Evolutionary conservation across 106 monocot species (phyloP).

Genomic region (Dioscorea alata): DNA sequence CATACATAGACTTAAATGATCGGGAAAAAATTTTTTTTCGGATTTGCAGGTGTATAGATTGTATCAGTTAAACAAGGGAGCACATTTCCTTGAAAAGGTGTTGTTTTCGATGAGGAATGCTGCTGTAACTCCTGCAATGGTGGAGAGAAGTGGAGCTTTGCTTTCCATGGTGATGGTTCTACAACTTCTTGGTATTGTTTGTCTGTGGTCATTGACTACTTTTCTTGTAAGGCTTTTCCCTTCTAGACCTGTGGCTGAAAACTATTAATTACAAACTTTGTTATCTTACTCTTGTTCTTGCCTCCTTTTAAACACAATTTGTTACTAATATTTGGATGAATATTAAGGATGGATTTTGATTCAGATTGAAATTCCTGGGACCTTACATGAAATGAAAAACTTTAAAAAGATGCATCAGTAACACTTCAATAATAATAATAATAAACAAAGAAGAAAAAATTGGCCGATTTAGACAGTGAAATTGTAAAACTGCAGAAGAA

Average conservation of each 20-base stretch:
- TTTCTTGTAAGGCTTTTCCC: slow-evolving; percentile 72
- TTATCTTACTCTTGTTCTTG: too few species aligned
- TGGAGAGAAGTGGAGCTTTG: slow-evolving; percentile 40
- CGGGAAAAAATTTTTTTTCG: neutral
- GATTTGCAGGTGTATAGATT: slow-evolving; percentile 56
- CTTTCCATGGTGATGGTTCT: slow-evolving; percentile 43
- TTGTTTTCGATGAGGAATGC: slow-evolving; percentile 39
- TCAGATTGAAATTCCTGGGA: too few species aligned
- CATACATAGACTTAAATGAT: too few species aligned
- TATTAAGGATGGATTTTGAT: too few species aligned
- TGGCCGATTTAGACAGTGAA: too few species aligned
- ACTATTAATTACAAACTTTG: slow-evolving; percentile 25
- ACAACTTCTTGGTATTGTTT: slow-evolving; percentile 55
- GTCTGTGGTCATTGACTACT: slow-evolving; percentile 62
- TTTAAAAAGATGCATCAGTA: too few species aligned
- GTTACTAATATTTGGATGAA: too few species aligned
- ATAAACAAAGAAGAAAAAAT: too few species aligned
- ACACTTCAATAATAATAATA: too few species aligned
- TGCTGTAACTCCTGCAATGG: slow-evolving; percentile 14
- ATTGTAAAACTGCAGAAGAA: too few species aligned
- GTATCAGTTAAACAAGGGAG: slow-evolving; percentile 64
- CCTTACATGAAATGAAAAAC: too few species aligned
- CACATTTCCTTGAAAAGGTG: slow-evolving; percentile 56
- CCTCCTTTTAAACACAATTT: too few species aligned
- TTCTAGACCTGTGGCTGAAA: slow-evolving; percentile 65